Evolutionary conservation across 768 basidiomycete species (phyloP).

Genomic region (Imleria badia): DNA sequence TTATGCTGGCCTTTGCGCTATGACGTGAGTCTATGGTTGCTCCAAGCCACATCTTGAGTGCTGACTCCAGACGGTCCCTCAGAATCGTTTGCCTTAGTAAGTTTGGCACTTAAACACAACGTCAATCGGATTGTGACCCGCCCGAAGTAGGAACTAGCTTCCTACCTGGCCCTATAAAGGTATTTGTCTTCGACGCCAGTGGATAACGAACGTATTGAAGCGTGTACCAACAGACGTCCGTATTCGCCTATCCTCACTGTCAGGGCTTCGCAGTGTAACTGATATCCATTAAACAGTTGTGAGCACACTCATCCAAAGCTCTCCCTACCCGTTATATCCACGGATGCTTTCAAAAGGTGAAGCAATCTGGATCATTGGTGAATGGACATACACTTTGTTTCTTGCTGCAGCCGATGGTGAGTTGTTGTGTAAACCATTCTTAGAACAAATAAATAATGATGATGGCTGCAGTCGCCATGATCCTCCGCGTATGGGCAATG

Average conservation of each 20-base stretch:
- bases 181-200: not conserved
- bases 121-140: not conserved
- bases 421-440: not conserved
- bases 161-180: not conserved
- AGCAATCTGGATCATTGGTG: not conserved
- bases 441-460: no score
- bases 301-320: not conserved
- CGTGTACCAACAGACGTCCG: not conserved
- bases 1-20: not conserved
- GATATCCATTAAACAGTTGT: not conserved
- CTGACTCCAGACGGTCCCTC: not conserved
- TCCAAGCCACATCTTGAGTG: no score
- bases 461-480: not conserved
- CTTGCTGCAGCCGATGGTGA: conserved; percentile 3
- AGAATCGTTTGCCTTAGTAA: not conserved
- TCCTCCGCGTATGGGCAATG: no score
- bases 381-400: not conserved
- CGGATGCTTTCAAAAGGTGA: not conserved
- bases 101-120: not conserved
- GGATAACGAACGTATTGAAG: not conserved
- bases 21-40: not conserved
- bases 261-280: not conserved
- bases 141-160: conserved; percentile 5
- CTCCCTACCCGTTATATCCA: no score
- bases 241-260: not conserved